phyloP scores from a whole-genome alignment of 1,139 yeast genomes.

The Geotrichum bryndzae region DNA sequence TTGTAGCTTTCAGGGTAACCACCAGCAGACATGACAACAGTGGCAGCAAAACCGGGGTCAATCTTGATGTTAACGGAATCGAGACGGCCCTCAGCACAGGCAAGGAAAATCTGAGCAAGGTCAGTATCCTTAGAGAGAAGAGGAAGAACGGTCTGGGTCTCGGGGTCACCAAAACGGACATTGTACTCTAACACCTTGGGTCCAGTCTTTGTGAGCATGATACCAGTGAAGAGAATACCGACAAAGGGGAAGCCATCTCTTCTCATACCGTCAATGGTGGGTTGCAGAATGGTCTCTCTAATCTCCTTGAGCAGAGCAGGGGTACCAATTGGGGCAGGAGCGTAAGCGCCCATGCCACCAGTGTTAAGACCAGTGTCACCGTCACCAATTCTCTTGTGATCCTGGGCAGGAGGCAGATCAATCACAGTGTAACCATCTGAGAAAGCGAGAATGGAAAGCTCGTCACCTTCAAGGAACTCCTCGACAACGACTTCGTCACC shows the following conservation, averaged over 20 bases:
- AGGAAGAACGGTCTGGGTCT: conserved; percentile 93
- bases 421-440: conserved; percentile 90
- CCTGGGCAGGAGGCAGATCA: conserved; percentile 96
- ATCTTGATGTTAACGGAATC: conserved; percentile 72
- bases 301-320: conserved; percentile 63
- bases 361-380: conserved; percentile 93
- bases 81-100: conserved; percentile 90
- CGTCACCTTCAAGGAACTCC: conserved; percentile 95
- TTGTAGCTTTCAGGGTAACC: conserved; percentile 88
- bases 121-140: conserved; percentile 77
- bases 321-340: conserved; percentile 92
- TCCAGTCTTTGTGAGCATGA: conserved; percentile 76
- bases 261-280: conserved; percentile 96
- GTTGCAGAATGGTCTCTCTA: conserved; percentile 68
- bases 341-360: conserved; percentile 99
- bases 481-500: conserved; percentile 97
- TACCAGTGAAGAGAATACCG: conserved; percentile 94
- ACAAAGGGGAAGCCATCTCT: conserved; percentile 92
- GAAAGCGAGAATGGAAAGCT: conserved; percentile 83
- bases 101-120: conserved; percentile 84
- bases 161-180: conserved; percentile 98
- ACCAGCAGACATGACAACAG: conserved; percentile 94
- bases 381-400: conserved; percentile 91
- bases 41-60: conserved; percentile 65
- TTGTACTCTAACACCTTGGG: conserved; percentile 96